These are phyloP conservation scores for Macrophomina phaseolina DNA, from an alignment of 2,329 filamentous ascomycete species.

Conservation along the genomic window DNA sequence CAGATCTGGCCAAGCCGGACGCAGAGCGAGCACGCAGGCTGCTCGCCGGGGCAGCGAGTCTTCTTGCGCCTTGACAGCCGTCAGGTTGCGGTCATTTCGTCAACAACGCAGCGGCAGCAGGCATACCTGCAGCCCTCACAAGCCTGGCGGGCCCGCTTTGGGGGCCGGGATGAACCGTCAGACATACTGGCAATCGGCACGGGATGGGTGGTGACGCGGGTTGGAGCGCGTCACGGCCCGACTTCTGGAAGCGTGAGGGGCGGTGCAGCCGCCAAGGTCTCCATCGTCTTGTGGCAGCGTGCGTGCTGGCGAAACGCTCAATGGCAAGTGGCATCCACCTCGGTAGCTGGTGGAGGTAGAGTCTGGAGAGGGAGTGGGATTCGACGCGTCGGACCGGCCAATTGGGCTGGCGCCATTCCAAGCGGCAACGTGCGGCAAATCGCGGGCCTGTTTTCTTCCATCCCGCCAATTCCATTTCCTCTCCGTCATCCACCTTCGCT, in stretches of 20 bases:
- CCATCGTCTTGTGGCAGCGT: neutral
- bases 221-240: neutral
- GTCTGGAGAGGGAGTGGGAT: neutral
- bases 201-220: neutral
- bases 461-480: neutral
- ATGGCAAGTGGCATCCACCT: neutral
- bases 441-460: neutral
- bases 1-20: conserved; percentile 55
- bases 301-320: neutral
- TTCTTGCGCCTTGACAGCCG: conserved; percentile 53
- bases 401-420: neutral
- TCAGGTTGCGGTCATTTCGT: neutral
- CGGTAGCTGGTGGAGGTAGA: neutral
- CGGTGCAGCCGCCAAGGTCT: neutral
- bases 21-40: conserved; percentile 57
- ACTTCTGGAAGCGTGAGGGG: neutral
- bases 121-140: conserved; percentile 18
- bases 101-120: too few relatives aligned
- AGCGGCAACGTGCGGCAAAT: neutral
- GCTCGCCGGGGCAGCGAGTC: conserved; percentile 58
- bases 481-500: too few relatives aligned
- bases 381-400: neutral
- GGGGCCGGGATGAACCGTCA: conserved; percentile 6
- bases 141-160: conserved; percentile 9
- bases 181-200: neutral